These are phyloP conservation scores for Globisporangium parvum DNA, from an alignment of 352 stramenopile genomes.

Conservation along the genomic window DNA sequence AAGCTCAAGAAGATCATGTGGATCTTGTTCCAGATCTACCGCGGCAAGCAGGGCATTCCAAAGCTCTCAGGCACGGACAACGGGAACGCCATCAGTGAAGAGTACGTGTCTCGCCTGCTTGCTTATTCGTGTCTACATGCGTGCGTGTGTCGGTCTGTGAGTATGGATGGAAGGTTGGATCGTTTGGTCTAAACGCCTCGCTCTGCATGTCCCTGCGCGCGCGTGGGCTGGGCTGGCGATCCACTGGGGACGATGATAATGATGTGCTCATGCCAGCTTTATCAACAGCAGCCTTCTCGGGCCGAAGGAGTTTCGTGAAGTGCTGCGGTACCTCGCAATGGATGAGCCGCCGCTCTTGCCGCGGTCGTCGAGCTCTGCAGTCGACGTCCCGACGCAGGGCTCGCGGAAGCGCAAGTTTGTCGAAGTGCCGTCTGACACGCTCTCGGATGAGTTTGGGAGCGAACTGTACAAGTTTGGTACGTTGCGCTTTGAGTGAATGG, in stretches of 20 bases:
- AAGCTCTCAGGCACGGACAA: slow-evolving; percentile 63
- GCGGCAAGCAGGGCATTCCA: slow-evolving; percentile 71
- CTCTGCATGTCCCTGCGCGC: slow-evolving; percentile 9
- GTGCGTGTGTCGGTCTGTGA: not conserved
- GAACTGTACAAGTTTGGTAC: slow-evolving; percentile 30
- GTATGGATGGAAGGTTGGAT: slow-evolving; percentile 7
- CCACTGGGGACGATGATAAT: not conserved
- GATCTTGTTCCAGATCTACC: slow-evolving; percentile 88
- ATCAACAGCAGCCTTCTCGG: slow-evolving; percentile 72
- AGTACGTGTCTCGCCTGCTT: slow-evolving; percentile 46
- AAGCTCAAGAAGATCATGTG: slow-evolving; percentile 92
- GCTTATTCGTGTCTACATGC: slow-evolving; percentile 4
- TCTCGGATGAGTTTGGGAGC: slow-evolving; percentile 12
- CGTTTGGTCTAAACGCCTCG: slow-evolving; percentile 24
- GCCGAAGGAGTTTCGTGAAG: slow-evolving; percentile 81
- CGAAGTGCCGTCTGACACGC: slow-evolving; percentile 37
- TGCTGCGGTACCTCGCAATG: slow-evolving; percentile 81
- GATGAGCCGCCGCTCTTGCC: slow-evolving; percentile 73
- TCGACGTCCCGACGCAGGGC: slow-evolving; percentile 23
- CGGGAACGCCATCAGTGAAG: slow-evolving; percentile 58
- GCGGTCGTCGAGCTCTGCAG: slow-evolving; percentile 32
- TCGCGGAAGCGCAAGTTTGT: slow-evolving; percentile 82
- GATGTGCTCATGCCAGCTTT: slow-evolving; percentile 63
- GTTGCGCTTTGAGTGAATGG: slow-evolving; percentile 2
- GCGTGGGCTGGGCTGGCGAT: slow-evolving; percentile 22